A percentile compares a stretch with the other conserved stretches of the same genome.
Conservation (phyloP, 164 flowering plant species). For the Sedum album region DNA sequence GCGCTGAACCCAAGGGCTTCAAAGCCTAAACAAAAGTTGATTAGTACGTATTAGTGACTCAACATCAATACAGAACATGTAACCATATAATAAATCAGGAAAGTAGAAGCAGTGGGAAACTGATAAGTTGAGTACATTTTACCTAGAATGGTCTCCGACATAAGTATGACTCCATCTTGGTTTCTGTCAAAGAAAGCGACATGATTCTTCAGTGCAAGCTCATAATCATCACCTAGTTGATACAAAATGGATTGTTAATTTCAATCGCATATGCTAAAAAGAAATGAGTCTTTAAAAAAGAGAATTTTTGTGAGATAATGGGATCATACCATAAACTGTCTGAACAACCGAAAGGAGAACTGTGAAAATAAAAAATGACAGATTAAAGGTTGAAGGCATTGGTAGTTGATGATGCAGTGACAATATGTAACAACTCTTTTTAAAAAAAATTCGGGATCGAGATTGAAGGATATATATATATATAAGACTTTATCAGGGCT, state of each 20-base stretch:
- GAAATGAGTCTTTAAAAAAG: no score
- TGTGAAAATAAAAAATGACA: neutral
- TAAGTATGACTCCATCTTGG: neutral
- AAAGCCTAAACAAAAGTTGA: neutral
- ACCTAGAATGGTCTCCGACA: neutral
- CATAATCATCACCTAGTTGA: neutral
- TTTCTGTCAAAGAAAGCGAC: slow-evolving; percentile 3
- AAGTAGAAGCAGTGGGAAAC: no score
- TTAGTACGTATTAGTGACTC: neutral
- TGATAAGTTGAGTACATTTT: neutral
- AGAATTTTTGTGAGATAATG: no score
- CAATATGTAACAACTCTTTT: no score
- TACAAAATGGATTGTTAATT: no score
- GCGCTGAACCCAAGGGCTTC: neutral
- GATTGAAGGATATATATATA: no score
- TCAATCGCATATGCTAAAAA: no score
- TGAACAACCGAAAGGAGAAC: neutral
- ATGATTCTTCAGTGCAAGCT: neutral
- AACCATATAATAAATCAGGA: neutral
- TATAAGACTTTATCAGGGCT: no score
- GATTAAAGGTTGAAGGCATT: neutral
- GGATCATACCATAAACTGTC: neutral
- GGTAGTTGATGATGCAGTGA: no score
- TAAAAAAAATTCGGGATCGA: no score
- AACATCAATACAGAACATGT: neutral